Percentiles rank a stretch among this genome's conserved stretches.
Conservation (phyloP, 495 filamentous ascomycete genomes). For the Symbiotaphrina buchneri region DNA sequence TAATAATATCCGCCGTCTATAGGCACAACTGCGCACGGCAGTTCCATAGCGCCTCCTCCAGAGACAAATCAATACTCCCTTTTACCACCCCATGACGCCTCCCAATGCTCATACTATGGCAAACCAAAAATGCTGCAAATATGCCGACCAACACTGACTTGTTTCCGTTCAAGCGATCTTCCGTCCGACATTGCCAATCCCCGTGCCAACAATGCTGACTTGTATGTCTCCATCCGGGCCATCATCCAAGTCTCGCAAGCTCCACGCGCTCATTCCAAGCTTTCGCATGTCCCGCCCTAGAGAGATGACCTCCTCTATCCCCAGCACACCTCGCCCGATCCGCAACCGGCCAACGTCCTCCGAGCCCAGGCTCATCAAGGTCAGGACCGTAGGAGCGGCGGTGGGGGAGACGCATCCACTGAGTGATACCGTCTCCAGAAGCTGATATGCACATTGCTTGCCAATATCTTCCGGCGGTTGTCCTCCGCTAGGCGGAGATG, state of each 20-base stretch:
- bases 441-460: slow-evolving; percentile 63
- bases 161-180: slow-evolving; percentile 77
- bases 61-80: not conserved
- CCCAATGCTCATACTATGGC: not conserved
- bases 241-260: slow-evolving; percentile 46
- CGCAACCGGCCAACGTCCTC: slow-evolving; percentile 46
- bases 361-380: slow-evolving; percentile 88
- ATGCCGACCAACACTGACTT: not conserved
- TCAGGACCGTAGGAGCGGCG: slow-evolving; percentile 48
- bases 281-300: slow-evolving; percentile 62
- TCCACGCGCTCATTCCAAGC: slow-evolving; percentile 77
- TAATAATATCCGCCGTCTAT: not conserved
- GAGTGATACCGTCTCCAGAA: slow-evolving; percentile 59
- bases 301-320: slow-evolving; percentile 52
- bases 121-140: not conserved
- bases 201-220: slow-evolving; percentile 77
- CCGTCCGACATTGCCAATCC: slow-evolving; percentile 85
- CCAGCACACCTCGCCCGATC: slow-evolving; percentile 55
- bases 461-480: slow-evolving; percentile 78
- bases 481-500: slow-evolving; percentile 60
- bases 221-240: slow-evolving; percentile 55
- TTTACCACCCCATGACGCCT: not conserved
- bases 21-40: not conserved
- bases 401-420: slow-evolving; percentile 61
- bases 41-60: not conserved